Evolutionary conservation across 176 grass and related monocot genomes (phyloP).

Genomic region (Saccharum officinarum): DNA sequence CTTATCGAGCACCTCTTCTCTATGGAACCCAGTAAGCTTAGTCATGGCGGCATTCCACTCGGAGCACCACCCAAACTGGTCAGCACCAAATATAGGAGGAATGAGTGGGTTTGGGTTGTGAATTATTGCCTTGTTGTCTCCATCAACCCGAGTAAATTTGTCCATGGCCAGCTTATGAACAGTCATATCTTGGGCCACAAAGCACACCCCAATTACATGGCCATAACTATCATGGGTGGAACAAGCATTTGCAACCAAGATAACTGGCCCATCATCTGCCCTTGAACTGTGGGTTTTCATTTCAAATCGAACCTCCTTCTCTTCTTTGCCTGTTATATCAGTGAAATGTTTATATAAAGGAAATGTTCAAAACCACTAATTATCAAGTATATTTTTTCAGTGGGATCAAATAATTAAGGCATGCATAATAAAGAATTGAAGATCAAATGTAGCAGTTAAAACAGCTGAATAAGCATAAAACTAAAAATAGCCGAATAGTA

Average conservation of each 20-base stretch:
- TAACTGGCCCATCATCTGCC: no score
- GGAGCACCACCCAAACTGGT: conserved; percentile 89
- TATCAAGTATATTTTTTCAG: background rate
- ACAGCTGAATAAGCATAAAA: no score
- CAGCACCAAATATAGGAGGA: conserved; percentile 91
- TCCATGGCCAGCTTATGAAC: conserved; percentile 88
- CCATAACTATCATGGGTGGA: no score
- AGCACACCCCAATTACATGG: no score
- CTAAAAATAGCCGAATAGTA: no score
- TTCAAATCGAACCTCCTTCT: conserved; percentile 59
- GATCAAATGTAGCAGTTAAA: no score
- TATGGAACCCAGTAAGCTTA: conserved; percentile 36
- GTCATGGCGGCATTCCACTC: conserved; percentile 98
- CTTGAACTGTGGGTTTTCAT: no score
- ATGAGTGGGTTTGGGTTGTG: conserved; percentile 83
- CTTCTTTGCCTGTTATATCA: conserved; percentile 63
- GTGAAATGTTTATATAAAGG: background rate
- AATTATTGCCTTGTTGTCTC: conserved; percentile 86
- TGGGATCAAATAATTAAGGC: no score
- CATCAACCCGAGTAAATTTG: conserved; percentile 77
- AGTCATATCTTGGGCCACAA: no score
- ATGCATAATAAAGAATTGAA: no score
- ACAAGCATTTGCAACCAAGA: no score
- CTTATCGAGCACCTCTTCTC: conserved; percentile 64
- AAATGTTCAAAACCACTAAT: no score